Evolutionary conservation across 805 yeast species (phyloP).

Genomic region (Metschnikowia bowlesiae): DNA sequence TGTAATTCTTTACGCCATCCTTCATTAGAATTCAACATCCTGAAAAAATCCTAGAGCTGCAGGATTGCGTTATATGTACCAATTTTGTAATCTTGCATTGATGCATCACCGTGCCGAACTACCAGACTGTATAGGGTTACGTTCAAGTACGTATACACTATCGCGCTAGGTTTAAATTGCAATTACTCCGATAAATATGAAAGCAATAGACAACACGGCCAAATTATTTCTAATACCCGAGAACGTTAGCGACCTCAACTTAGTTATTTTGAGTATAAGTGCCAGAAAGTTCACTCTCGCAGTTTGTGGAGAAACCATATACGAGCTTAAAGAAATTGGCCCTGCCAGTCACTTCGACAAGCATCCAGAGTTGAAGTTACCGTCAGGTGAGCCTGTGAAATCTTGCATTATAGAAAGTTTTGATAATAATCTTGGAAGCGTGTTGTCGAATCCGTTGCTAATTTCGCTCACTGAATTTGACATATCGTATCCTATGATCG

Average conservation of each 20-base stretch:
- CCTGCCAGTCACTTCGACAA: conserved; percentile 12
- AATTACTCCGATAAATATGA: neutral
- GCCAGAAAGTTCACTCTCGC: conserved; percentile 6
- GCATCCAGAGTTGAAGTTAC: conserved; percentile 14
- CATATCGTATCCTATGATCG: conserved; percentile 8
- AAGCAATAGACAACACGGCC: conserved; percentile 4
- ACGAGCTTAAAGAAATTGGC: conserved; percentile 15
- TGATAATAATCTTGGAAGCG: conserved; percentile 3
- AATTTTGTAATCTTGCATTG: too few species aligned
- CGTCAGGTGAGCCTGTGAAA: conserved; percentile 16
- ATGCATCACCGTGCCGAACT: too few species aligned
- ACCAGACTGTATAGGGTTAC: too few species aligned
- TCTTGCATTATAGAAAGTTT: conserved; percentile 11
- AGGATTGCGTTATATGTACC: too few species aligned
- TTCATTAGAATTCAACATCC: too few species aligned
- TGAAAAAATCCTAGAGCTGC: too few species aligned
- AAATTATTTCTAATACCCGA: conserved; percentile 13
- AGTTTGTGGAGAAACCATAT: conserved; percentile 4
- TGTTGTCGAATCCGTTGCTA: conserved; percentile 10
- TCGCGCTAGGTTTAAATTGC: neutral
- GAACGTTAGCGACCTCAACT: neutral
- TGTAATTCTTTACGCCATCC: too few species aligned
- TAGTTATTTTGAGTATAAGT: conserved; percentile 3
- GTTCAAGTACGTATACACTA: neutral
- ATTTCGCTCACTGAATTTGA: conserved; percentile 9